Base-by-base conservation (phyloP, 1,139 yeast genomes). In the Suhomyces wounanorum region DNA sequence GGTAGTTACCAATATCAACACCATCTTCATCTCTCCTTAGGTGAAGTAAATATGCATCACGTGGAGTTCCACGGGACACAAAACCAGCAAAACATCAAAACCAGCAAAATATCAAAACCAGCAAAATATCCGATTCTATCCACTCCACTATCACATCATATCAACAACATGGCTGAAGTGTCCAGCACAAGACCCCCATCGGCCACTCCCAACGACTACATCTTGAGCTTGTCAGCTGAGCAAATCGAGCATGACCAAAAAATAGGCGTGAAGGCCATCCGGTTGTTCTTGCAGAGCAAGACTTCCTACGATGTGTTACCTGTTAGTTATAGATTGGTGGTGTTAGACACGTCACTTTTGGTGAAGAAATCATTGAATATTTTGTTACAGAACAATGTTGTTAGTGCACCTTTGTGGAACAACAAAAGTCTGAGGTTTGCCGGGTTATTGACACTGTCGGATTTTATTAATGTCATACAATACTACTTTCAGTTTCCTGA, bases 341-440 rank as follows among this genome's bases (percentile, higher is more conserved):
- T 95, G 43, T 82, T 95, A 60, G 99, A 95, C 67, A 92, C 98
- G 1, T 84, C 97, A 8, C 75, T 95, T 48, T 75, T 91, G 52
- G 96, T 95, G 43, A 94, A 94, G 69, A 90, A 94, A 64, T 89
- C 97, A 9, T 78, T 95, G 63, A 91, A 91, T 57, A 92, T 95
- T 40, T 75, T 95, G 56, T 76, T 94, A 49, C 99, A 95, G 65
- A 95, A 95, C 67, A 89, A 90, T 64, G 90, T 95, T 61, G 97
- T 95, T 31, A 87, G 96, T 45, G 99, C 99, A 2, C 99, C 99
- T 3, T 76, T 95, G 53, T 95, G 99, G 99, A 89, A 94, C 68
- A 87, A 91, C 52, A 83, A 87, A 63, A 86, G 89, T 6, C 87
- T 96, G 18, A 78, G 89, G 60, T 95, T 94, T 73, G 98, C 98